Base-by-base conservation (phyloP, 2,329 filamentous ascomycete genomes). In the Lecanosticta acicola region DNA sequence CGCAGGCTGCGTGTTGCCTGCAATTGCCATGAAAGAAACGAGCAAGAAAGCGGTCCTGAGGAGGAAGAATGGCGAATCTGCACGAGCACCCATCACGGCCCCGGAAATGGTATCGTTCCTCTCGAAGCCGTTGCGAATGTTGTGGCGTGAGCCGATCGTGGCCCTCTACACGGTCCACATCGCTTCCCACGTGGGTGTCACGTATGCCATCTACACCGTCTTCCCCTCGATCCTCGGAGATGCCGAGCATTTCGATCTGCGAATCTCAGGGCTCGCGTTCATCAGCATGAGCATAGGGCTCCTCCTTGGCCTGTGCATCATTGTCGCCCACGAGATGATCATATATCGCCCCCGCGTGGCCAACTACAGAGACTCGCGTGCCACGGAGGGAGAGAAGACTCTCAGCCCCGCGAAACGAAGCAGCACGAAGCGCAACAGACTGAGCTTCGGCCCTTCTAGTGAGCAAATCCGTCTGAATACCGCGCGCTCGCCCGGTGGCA, bases 1-100 rank as follows among this genome's bases (percentile, higher is more conserved):
- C 0, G 50, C 66, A 1, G 59, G 59, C 3, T 61, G 65, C 2
- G 63, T 62, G 35, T 4, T 68, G 10, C 45, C 58, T 0, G 46
- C 71, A 0, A 34, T 74, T 2, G 64, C 70, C 2, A 70, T 70
- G 49, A 60, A 66, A 32, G 79, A 83, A 55, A 79, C 78, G 0
- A 78, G 75, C 49, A 74, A 77, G 41, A 61, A 61, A 20, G 59
- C 63, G 43, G 71, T 77, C 1, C 58, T 75, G 3, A 50, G 51
- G 4, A 58, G 60, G 14, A 50, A 62, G 10, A 20, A 40, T 24
- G 29, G 39, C 9, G 49, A 58, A 8, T 41, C 34, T 14, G 11
- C 34, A 7, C 17, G 41, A 13, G 29, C 38, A 8, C 14, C 48
- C 20, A 32, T 45, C 7, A 24, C 41, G 3, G 43, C 49, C 2